These are phyloP conservation scores for Flaveria trinervia DNA, from an alignment of 129 eudicot species.

Conservation along the genomic window DNA sequence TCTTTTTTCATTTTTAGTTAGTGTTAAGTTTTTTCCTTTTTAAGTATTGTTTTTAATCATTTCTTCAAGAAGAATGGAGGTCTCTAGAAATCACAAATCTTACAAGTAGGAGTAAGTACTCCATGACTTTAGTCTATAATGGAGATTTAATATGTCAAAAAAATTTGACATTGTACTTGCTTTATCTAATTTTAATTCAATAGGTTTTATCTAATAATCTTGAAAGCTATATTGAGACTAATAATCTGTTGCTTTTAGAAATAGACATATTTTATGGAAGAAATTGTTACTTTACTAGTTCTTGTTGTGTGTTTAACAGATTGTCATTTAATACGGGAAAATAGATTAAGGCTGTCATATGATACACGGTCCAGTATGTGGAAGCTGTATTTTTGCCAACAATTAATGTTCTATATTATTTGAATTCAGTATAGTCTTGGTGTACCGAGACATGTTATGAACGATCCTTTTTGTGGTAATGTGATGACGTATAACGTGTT, in stretches of 20 bases:
- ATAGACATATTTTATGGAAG: not conserved
- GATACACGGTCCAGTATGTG: not conserved
- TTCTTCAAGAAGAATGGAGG: constrained; percentile 6
- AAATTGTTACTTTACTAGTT: not conserved
- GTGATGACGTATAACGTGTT: not conserved
- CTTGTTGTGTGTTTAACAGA: not conserved
- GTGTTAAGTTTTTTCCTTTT: not conserved
- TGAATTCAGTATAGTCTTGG: not conserved
- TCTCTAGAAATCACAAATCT: not conserved
- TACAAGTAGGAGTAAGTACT: constrained; percentile 8
- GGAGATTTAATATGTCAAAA: not conserved
- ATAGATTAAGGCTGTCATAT: not conserved
- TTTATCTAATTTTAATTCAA: not conserved
- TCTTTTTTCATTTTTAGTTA: too few species aligned
- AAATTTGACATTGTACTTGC: not conserved
- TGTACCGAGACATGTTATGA: not conserved
- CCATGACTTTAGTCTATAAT: not conserved
- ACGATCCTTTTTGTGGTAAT: not conserved
- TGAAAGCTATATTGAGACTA: not conserved
- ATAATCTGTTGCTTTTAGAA: not conserved
- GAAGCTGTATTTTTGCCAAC: constrained; percentile 3
- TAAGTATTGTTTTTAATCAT: not conserved
- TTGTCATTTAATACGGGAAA: not conserved
- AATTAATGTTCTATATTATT: constrained; percentile 5
- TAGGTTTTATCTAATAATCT: not conserved